Conservation (phyloP, 108 stramenopile species). For the Discostella stelligeroides region DNA sequence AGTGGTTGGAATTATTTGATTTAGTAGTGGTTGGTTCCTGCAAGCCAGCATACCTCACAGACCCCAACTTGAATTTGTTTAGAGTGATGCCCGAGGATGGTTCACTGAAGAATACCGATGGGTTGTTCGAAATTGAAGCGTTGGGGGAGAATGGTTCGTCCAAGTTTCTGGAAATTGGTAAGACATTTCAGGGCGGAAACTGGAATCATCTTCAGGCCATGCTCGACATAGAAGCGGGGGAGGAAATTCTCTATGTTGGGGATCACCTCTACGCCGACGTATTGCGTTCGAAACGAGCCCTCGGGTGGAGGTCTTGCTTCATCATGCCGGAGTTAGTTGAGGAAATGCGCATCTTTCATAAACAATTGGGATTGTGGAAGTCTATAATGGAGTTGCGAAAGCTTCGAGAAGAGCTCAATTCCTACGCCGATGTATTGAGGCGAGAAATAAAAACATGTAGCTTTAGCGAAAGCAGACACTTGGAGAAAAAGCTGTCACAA, state of each 20-base stretch:
- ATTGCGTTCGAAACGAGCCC: conserved; percentile 88
- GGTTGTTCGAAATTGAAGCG: conserved; percentile 87
- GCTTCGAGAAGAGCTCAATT: conserved; percentile 67
- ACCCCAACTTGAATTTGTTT: conserved; percentile 89
- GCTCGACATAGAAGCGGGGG: conserved; percentile 87
- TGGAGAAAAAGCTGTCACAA: conserved; percentile 52
- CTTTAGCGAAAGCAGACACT: conserved; percentile 14
- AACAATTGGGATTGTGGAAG: conserved; percentile 47
- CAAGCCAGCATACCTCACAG: conserved; percentile 87
- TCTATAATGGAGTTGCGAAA: conserved; percentile 63
- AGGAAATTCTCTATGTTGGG: conserved; percentile 95
- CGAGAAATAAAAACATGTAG: conserved; percentile 35
- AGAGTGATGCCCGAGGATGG: conserved; percentile 82
- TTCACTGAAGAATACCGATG: conserved; percentile 88
- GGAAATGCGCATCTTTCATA: conserved; percentile 75
- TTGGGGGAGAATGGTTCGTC: conserved; percentile 67
- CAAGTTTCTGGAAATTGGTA: conserved; percentile 86
- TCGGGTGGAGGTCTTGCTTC: conserved; percentile 95
- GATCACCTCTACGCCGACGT: conserved; percentile 97
- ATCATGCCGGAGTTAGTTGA: conserved; percentile 89
- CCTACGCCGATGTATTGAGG: conserved; percentile 53
- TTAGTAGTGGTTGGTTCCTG: conserved; percentile 90
- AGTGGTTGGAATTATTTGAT: conserved; percentile 96
- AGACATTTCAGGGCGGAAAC: conserved; percentile 94
- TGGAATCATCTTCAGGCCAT: conserved; percentile 93